These are phyloP conservation scores for Taphrina pruni DNA, from an alignment of 1,139 yeast species.

Conservation along the genomic window DNA sequence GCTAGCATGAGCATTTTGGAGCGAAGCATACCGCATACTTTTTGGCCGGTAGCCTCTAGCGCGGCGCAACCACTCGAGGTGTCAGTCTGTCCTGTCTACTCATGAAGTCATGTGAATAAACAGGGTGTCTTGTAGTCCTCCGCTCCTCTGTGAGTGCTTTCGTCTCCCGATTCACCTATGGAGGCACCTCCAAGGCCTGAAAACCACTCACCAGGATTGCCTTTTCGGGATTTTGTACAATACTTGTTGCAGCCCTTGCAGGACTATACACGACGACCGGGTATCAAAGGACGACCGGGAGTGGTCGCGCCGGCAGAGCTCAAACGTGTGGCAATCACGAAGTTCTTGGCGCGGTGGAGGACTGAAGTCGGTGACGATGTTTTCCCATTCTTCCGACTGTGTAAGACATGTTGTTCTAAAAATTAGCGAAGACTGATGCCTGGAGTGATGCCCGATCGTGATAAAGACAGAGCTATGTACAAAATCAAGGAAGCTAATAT, in stretches of 20 bases:
- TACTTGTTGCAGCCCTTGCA: slow-evolving; percentile 34
- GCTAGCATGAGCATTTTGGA: too few relatives aligned
- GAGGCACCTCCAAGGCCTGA: slow-evolving; percentile 6
- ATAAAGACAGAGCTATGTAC: slow-evolving; percentile 52
- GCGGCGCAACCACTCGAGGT: too few relatives aligned
- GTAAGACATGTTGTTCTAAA: slow-evolving; percentile 42
- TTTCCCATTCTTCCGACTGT: slow-evolving; percentile 68
- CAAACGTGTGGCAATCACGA: slow-evolving; percentile 52
- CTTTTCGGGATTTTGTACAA: slow-evolving; percentile 33
- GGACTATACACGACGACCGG: slow-evolving; percentile 12
- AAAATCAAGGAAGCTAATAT: slow-evolving; percentile 54
- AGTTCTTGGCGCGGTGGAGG: slow-evolving; percentile 67
- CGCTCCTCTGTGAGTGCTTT: too few relatives aligned
- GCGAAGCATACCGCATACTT: too few relatives aligned
- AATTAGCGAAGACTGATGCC: background rate
- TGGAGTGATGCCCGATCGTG: slow-evolving; percentile 55
- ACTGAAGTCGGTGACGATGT: slow-evolving; percentile 71
- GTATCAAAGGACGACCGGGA: slow-evolving; percentile 11
- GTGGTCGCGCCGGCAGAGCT: slow-evolving; percentile 42
- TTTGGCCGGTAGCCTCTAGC: too few relatives aligned
- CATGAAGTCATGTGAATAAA: too few relatives aligned
- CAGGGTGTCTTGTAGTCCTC: too few relatives aligned
- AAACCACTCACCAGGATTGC: slow-evolving; percentile 20
- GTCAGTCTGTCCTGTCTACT: too few relatives aligned
- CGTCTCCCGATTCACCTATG: background rate